These are phyloP conservation scores for Fusarium sp. DNA, from an alignment of 2,329 filamentous ascomycete species.

Conservation along the genomic window DNA sequence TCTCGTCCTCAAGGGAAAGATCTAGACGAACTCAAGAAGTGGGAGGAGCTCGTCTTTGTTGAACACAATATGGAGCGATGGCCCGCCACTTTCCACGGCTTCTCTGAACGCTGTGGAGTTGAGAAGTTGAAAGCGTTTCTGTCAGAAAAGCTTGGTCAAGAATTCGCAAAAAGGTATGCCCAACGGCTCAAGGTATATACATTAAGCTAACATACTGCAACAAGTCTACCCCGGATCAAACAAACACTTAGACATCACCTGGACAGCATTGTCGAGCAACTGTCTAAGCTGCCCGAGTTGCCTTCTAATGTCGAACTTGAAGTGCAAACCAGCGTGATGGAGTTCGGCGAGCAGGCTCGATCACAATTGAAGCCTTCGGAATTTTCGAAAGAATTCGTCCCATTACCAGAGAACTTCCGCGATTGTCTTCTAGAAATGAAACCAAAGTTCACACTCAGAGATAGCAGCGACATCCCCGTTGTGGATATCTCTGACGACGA, in stretches of 20 bases:
- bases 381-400: constrained; percentile 59
- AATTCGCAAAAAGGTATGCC: constrained; percentile 63
- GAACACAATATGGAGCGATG: constrained; percentile 54
- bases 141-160: constrained; percentile 63
- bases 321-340: constrained; percentile 68
- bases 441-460: constrained; percentile 57
- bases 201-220: constrained; percentile 21
- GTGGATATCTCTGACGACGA: constrained; percentile 56
- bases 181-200: neutral
- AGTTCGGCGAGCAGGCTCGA: constrained; percentile 65
- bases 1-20: constrained; percentile 70
- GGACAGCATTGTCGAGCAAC: constrained; percentile 61
- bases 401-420: constrained; percentile 63
- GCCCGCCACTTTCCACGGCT: constrained; percentile 61
- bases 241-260: constrained; percentile 64
- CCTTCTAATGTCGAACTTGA: constrained; percentile 74
- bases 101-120: constrained; percentile 63
- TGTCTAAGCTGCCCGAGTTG: constrained; percentile 72
- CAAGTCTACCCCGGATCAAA: constrained; percentile 64
- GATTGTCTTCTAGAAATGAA: constrained; percentile 59
- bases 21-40: constrained; percentile 62
- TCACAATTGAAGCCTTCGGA: constrained; percentile 59
- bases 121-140: constrained; percentile 64
- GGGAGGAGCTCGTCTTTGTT: constrained; percentile 65
- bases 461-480: constrained; percentile 50